A percentile compares a stretch with the other conserved stretches of the same genome.
Evolutionary conservation across 129 eudicot genomes (phyloP).

Genomic region (Lonicera japonica): DNA sequence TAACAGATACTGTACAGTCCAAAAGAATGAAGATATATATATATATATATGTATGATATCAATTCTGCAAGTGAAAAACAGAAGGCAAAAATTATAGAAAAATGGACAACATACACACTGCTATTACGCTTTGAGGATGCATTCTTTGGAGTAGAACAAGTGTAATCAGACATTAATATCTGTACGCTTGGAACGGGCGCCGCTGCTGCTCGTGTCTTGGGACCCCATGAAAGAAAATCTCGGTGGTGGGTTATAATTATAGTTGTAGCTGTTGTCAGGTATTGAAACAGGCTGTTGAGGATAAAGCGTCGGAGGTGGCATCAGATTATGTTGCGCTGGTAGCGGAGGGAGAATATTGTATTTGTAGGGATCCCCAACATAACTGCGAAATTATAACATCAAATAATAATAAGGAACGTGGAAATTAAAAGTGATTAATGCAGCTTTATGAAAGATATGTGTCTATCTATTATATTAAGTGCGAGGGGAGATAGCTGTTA

Average conservation of each 20-base stretch:
- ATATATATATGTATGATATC: too few species aligned
- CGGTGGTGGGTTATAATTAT: conserved; percentile 29
- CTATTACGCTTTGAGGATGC: too few species aligned
- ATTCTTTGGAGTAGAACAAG: conserved; percentile 1
- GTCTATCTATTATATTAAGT: too few species aligned
- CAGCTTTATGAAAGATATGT: too few species aligned
- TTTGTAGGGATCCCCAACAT: conserved; percentile 53
- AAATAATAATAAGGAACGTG: too few species aligned
- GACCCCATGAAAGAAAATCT: conserved; percentile 44
- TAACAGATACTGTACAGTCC: too few species aligned
- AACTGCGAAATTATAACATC: conserved; percentile 15
- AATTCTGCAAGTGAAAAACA: too few species aligned
- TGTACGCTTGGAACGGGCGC: conserved; percentile 64
- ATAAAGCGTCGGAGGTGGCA: conserved; percentile 90
- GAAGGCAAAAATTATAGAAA: too few species aligned
- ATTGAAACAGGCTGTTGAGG: conserved; percentile 94
- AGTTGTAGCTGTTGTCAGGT: conserved; percentile 41
- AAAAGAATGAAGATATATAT: too few species aligned
- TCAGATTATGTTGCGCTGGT: conserved; percentile 87
- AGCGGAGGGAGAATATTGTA: conserved; percentile 76
- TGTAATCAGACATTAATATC: conserved; percentile 69
- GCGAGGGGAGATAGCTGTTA: too few species aligned
- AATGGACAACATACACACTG: too few species aligned
- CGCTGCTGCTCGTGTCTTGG: conserved; percentile 34
- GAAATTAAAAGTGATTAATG: too few species aligned